Base-by-base conservation (phyloP, 108 stramenopile species). In the Cyclotella choctawhatcheeana region DNA sequence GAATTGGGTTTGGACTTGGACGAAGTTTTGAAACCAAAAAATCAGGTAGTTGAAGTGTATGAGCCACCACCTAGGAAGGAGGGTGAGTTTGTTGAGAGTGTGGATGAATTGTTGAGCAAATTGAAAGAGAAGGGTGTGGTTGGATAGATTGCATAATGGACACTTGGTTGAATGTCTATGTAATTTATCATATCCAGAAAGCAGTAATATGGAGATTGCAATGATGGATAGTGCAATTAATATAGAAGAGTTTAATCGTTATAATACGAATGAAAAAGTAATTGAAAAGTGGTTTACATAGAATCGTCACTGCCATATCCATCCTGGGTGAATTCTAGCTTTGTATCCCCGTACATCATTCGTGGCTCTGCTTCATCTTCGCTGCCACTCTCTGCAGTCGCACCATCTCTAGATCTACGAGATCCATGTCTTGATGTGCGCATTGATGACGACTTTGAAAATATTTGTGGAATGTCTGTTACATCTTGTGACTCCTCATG, bases 21-120 rank as follows among this genome's bases (percentile, higher is more conserved):
- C 50, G 91, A 89, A 47, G 67, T 77, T 4, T 59, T 81, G 29
- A 74, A 65, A 51, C 87, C 90, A 16, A 68, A 81, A 44, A 92
- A 94, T 56, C 81, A 82, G 62, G 94, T 99, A 22, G 62, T 93
- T 27, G 88, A 94, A 69, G 96, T 99, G 26, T 91, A 86, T 56
- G 97, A 98, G 40, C 99, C 99, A 34, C 95, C 97, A 29, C 85
- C 86, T 18, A 82, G 99, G 51, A 81, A 97, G 74, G 98, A 92
- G 32, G 99, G 99, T 43, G 84, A 94, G 48, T 86, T 94, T 62
- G 99, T 99, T 22, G 96, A 90, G 50, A 79, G 52, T 74, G 96
- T 99, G 3, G 98, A 99, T 62, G 90, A 88, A 40, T 82, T 99
- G 61, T 20, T 99, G 6, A 91, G 88, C 50, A 99, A 99, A 77